These are phyloP conservation scores for Liriodendron chinense DNA, from an alignment of 164 flowering plant species.

Conservation along the genomic window DNA sequence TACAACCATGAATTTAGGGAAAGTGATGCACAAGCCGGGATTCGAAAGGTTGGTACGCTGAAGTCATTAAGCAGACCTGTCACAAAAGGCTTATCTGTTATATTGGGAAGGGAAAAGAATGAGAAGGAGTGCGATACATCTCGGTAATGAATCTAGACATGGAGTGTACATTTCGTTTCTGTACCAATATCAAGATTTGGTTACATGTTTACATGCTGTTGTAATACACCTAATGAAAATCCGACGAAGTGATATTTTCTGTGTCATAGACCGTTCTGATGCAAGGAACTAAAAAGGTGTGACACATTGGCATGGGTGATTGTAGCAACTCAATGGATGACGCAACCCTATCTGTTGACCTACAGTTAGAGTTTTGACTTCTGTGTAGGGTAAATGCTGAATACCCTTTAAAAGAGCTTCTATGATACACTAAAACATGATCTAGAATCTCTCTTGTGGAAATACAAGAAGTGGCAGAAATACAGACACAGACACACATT, in stretches of 20 bases:
- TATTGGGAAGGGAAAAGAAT: conserved; percentile 16
- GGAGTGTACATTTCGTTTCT: neutral
- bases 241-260: neutral
- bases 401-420: neutral
- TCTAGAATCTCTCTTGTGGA: no score
- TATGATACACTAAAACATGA: neutral
- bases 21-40: conserved; percentile 23
- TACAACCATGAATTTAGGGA: conserved; percentile 25
- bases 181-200: neutral
- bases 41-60: conserved; percentile 18
- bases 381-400: neutral
- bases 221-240: neutral
- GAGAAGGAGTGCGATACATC: conserved; percentile 7
- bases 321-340: no score
- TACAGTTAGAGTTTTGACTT: no score
- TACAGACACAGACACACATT: no score
- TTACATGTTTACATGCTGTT: neutral
- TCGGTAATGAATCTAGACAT: conserved; percentile 17
- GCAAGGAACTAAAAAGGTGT: neutral
- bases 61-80: conserved; percentile 16
- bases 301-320: neutral
- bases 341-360: no score
- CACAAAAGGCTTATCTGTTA: conserved; percentile 16
- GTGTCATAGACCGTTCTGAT: neutral
- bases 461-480: no score